Conservation (phyloP, 345 rosid genomes). For the Garcia nutans region DNA sequence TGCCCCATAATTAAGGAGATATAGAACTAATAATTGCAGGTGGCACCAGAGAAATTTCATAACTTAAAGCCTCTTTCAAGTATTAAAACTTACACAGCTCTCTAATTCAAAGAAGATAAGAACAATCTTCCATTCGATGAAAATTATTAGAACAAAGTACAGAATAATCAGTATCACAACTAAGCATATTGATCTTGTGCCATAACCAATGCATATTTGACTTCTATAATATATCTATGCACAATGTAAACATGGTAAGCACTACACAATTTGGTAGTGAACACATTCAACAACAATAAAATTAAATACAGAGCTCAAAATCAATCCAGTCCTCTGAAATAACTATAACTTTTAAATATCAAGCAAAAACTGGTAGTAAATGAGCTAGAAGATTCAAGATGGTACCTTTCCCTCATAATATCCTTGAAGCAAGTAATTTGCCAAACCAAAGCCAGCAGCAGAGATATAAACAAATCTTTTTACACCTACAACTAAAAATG, state of each 20-base stretch:
- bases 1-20: background rate
- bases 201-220: background rate
- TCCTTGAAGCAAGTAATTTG: conserved; percentile 70
- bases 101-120: conserved; percentile 45
- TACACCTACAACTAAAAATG: conserved; percentile 49
- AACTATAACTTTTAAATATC: background rate
- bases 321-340: background rate
- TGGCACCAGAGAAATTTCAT: background rate
- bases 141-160: background rate
- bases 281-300: conserved; percentile 8
- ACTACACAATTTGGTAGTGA: background rate
- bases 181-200: background rate
- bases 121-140: conserved; percentile 9
- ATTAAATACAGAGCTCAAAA: too few relatives aligned
- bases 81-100: conserved; percentile 65
- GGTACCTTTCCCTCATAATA: conserved; percentile 93
- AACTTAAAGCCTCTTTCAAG: background rate
- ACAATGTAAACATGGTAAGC: too few relatives aligned
- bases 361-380: background rate
- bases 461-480: conserved; percentile 87
- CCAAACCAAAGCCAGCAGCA: conserved; percentile 90
- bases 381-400: background rate
- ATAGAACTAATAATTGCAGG: background rate
- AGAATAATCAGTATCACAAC: background rate
- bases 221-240: background rate